Base-by-base conservation (phyloP, 2,329 filamentous ascomycete species). In the Fusarium goolgardi region DNA sequence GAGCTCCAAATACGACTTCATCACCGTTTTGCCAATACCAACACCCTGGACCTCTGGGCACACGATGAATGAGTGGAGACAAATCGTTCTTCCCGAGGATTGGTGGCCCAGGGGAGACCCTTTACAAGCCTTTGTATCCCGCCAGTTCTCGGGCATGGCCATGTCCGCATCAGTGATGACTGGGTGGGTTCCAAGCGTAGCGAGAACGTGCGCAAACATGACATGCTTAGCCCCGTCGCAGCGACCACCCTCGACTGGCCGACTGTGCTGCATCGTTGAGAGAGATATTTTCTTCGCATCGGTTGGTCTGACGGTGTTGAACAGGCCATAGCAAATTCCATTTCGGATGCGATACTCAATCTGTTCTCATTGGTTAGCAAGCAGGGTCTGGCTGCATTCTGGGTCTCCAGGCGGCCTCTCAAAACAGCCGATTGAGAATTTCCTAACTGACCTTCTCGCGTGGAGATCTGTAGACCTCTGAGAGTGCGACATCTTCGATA, bases 41-140 rank as follows among this genome's bases (percentile, higher is more conserved):
- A 89, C 88, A 34, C 87, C 84, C 69, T 96, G 92, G 58, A 93
- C 88, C 61, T 89, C 86, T 1, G 92, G 93, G 55, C 91, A 83
- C 8, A 97, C 90, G 20, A 91, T 92, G 7, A 97, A 84, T 1
- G 92, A 95, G 79, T 97, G 94, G 50, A 97, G 81, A 56, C 89
- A 92, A 56, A 97, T 85, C 0, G 92, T 96, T 43, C 88, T 81
- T 39, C 93, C 93, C 18, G 83, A 81, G 60, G 93, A 88, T 71
- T 91, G 87, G 78, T 97, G 92, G 32, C 93, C 93, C 12, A 88
- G 74, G 3, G 78, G 75, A 35, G 84, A 81, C 46, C 79, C 76
- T 53, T 81, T 75, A 47, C 59, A 72, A 23, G 69, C 76, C 56
- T 79, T 79, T 49, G 81, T 79, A 49, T 83, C 81, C 63, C 84